Percentiles rank a stretch among this genome's conserved stretches.
These are phyloP conservation scores for Suillus tomentosus DNA, from an alignment of 768 basidiomycete genomes.

Conservation along the genomic window DNA sequence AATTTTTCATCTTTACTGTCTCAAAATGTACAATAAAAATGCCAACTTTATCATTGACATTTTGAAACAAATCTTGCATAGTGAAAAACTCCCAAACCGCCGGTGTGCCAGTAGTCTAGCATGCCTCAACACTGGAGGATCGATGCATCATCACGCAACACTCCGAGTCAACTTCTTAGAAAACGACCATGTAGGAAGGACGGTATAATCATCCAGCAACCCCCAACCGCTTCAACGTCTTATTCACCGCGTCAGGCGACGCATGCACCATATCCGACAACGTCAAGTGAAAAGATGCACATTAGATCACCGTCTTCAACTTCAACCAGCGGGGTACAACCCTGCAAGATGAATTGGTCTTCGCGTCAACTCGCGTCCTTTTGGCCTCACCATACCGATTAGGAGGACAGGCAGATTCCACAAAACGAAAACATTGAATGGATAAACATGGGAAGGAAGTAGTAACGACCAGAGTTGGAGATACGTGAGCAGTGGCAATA, in stretches of 20 bases:
- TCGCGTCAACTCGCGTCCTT: background rate
- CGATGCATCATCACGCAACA: too few species aligned
- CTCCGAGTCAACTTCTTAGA: background rate
- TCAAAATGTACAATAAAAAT: too few species aligned
- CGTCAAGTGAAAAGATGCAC: background rate
- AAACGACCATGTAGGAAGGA: background rate
- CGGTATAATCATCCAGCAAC: constrained; percentile 40
- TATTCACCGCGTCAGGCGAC: background rate
- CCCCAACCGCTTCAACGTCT: background rate
- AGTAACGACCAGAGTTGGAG: background rate
- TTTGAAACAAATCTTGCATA: too few species aligned
- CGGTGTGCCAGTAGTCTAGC: too few species aligned
- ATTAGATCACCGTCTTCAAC: background rate
- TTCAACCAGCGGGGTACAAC: background rate
- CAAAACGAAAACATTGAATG: background rate
- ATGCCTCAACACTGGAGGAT: too few species aligned
- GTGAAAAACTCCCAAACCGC: too few species aligned
- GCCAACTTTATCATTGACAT: too few species aligned
- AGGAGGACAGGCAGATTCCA: background rate
- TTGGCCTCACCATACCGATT: background rate
- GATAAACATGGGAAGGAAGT: background rate
- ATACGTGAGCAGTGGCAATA: constrained; percentile 1
- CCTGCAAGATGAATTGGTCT: background rate
- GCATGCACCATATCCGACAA: background rate
- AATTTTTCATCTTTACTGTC: too few species aligned